These are phyloP conservation scores for Boletus rubescentipes DNA, from an alignment of 768 basidiomycete genomes.

Conservation along the genomic window DNA sequence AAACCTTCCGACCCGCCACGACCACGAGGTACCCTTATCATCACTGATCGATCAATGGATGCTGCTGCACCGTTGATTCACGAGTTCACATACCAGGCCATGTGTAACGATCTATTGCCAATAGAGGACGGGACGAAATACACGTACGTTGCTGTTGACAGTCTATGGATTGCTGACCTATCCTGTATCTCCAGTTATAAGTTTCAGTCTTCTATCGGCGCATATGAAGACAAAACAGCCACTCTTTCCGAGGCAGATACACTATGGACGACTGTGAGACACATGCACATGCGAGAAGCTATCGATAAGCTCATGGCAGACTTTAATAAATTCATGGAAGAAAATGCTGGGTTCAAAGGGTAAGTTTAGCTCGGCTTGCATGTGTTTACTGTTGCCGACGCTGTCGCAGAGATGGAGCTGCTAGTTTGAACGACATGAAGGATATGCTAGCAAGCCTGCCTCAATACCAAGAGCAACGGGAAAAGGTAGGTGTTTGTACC, in stretches of 20 bases:
- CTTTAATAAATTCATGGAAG: conserved; percentile 91
- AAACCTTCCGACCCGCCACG: conserved; percentile 57
- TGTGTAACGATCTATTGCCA: conserved; percentile 92
- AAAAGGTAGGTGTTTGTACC: conserved; percentile 59
- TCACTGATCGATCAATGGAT: conserved; percentile 98
- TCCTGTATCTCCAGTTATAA: conserved; percentile 62
- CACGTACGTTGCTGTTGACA: conserved; percentile 54
- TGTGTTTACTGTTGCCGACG: conserved; percentile 1
- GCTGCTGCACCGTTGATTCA: conserved; percentile 86
- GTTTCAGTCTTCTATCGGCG: conserved; percentile 85
- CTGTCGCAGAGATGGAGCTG: conserved; percentile 64
- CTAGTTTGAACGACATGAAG: conserved; percentile 95
- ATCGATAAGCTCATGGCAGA: conserved; percentile 96
- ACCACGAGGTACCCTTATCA: conserved; percentile 78
- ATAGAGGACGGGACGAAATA: conserved; percentile 87
- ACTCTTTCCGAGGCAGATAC: conserved; percentile 82
- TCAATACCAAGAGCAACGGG: conserved; percentile 92
- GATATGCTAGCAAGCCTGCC: conserved; percentile 96
- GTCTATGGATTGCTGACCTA: conserved; percentile 6
- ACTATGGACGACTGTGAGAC: conserved; percentile 90
- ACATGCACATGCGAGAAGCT: conserved; percentile 98
- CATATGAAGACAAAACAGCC: conserved; percentile 86
- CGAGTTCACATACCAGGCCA: conserved; percentile 99
- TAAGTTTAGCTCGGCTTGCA: conserved; percentile 35
- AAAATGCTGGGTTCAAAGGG: conserved; percentile 95